These are phyloP conservation scores for Mortierella polycephala DNA, from an alignment of 371 early-diverging fungal species.

Conservation along the genomic window DNA sequence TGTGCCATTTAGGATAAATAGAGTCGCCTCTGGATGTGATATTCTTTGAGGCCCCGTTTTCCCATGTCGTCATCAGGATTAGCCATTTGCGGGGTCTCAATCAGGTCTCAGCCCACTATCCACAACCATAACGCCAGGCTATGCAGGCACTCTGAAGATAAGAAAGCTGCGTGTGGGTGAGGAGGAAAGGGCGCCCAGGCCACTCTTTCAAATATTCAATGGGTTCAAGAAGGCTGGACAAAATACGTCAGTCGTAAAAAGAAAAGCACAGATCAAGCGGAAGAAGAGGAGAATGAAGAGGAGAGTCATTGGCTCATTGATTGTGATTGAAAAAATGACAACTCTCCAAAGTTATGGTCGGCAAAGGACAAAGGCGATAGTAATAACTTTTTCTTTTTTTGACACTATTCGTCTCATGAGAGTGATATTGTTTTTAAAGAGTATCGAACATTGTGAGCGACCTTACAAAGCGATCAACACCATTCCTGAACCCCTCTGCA, in stretches of 20 bases:
- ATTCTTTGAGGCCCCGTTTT: too few relatives aligned
- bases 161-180: not conserved
- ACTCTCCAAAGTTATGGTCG: too few relatives aligned
- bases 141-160: too few relatives aligned
- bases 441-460: constrained; percentile 73
- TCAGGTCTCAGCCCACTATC: too few relatives aligned
- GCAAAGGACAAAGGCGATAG: not conserved
- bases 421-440: not conserved
- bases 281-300: too few relatives aligned
- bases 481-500: constrained; percentile 76
- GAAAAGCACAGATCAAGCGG: not conserved
- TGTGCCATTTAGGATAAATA: too few relatives aligned
- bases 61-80: too few relatives aligned
- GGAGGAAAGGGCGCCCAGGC: not conserved
- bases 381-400: not conserved
- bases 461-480: constrained; percentile 74
- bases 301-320: too few relatives aligned
- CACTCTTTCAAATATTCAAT: not conserved
- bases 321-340: too few relatives aligned
- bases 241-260: not conserved
- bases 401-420: not conserved
- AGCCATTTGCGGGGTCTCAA: too few relatives aligned
- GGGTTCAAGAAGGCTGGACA: not conserved
- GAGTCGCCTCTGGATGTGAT: too few relatives aligned
- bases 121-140: too few relatives aligned